Conservation (phyloP, 2,329 filamentous ascomycete species). For the Aspergillus novoparasiticus region DNA sequence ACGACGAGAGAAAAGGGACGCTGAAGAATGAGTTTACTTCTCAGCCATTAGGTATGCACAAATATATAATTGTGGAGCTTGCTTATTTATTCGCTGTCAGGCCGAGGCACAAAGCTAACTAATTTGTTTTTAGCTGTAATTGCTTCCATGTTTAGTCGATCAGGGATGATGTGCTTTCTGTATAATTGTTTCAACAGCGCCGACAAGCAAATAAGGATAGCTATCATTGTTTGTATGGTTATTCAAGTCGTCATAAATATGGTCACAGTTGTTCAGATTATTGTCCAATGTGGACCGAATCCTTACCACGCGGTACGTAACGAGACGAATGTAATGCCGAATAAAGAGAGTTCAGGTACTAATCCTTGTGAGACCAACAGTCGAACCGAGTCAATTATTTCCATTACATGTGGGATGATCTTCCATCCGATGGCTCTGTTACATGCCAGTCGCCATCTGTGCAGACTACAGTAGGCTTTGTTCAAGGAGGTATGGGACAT, state of each 20-base stretch:
- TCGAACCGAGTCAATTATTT: constrained; percentile 35
- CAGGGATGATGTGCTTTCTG: not conserved
- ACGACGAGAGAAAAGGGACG: not conserved
- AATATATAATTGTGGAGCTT: not conserved
- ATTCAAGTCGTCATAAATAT: not conserved
- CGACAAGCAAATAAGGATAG: not conserved
- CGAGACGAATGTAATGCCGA: not conserved
- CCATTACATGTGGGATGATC: constrained; percentile 43
- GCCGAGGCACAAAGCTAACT: not conserved
- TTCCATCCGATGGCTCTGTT: constrained; percentile 37
- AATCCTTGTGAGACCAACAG: constrained; percentile 13
- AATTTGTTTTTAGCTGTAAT: not conserved
- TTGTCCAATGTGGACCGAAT: not conserved
- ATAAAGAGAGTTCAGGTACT: not conserved
- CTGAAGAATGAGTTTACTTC: not conserved
- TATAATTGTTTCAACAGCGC: not conserved
- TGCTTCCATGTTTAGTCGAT: not conserved
- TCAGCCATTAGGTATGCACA: not conserved
- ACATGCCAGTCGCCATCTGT: constrained; percentile 29
- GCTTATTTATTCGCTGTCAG: no score
- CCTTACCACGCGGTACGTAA: not conserved
- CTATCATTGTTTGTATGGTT: not conserved
- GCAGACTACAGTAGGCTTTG: not conserved
- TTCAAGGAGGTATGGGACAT: not conserved
- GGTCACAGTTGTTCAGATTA: not conserved